Base-by-base conservation (phyloP, 768 basidiomycete species). In the Lactifluus hygrophoroides region DNA sequence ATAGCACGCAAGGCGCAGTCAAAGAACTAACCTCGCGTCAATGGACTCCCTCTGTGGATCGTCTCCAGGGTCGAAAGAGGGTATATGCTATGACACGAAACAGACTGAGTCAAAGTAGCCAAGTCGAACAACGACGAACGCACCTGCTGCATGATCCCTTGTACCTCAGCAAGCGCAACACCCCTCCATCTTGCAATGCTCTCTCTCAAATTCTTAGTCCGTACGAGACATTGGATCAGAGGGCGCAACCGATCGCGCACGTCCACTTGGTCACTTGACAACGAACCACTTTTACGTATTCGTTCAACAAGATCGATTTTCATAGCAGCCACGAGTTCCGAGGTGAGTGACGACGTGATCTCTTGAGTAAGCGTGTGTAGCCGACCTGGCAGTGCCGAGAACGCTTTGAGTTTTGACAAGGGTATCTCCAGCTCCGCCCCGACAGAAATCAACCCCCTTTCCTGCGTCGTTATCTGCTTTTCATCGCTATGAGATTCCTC, bases 311-410 rank as follows among this genome's bases (percentile, higher is more conserved):
- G 73, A 69, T 91, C 90, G 48, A 76, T 75, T 47, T 80, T 78
- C 28, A 94, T 76, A 3, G 86, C 78, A 25, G 77, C 76, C n/a
- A 90, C 82, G 2, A 94, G 74, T 67, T 95, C 92, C 17, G 80
- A 75, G 6, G 90, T 84, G 23, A 96, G 74, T 0, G 88, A 87
- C 2, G 79, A 74, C 0, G 88, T 82, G 62, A 96, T 90, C 65
- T 92, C 83, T 66, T 82, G 75, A 0, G 85, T 85, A 40, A 95
- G 73, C 1, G 75, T 73, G n/a, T 79, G 81, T 14, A 96, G 75
- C 64, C 89, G 86, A 5, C 75, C 67, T 0, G 93, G 92, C 13
- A 96, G 78, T 10, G 84, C 79, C n/a, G 80, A 66, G 61, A 93
- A 91, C 1, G 91, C 86, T 9, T 74, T 69, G 27, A 94, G 73